A percentile compares a stretch with the other conserved stretches of the same genome.
Evolutionary conservation across 257 asterid species (phyloP).

Genomic region (Anisodus acutangulus): DNA sequence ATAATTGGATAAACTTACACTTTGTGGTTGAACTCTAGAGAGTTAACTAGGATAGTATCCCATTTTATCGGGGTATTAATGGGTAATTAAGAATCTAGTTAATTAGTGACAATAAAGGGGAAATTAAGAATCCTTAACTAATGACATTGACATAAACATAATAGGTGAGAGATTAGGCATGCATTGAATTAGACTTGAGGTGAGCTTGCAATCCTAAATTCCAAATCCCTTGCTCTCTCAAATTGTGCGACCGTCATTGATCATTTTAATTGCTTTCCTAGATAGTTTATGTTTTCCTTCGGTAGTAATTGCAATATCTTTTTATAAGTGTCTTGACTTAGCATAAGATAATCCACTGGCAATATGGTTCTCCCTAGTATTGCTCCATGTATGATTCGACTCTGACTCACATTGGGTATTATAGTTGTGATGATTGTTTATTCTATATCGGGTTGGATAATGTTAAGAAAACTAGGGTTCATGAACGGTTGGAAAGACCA

Average conservation of each 20-base stretch:
- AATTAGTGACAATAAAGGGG: background rate
- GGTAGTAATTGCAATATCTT: background rate
- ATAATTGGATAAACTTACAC: background rate
- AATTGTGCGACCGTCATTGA: background rate
- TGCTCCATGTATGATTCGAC: background rate
- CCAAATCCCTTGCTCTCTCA: background rate
- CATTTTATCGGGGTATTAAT: background rate
- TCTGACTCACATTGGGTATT: background rate
- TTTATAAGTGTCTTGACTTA: background rate
- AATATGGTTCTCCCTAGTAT: background rate
- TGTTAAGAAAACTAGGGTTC: slow-evolving; percentile 20
- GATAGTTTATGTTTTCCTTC: background rate
- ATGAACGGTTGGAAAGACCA: background rate
- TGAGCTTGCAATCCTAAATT: slow-evolving; percentile 3
- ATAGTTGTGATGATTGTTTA: background rate
- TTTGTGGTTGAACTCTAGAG: background rate
- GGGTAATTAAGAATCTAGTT: background rate
- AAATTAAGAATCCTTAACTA: background rate
- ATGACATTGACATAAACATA: background rate
- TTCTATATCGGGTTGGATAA: background rate
- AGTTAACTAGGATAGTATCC: slow-evolving; percentile 2
- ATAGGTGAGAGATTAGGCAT: slow-evolving; percentile 9
- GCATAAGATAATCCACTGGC: background rate
- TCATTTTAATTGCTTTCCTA: background rate
- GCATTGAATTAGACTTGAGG: background rate